Conservation (phyloP, 1,284 basidiomycete genomes). For the Bondarzewia mesenterica region DNA sequence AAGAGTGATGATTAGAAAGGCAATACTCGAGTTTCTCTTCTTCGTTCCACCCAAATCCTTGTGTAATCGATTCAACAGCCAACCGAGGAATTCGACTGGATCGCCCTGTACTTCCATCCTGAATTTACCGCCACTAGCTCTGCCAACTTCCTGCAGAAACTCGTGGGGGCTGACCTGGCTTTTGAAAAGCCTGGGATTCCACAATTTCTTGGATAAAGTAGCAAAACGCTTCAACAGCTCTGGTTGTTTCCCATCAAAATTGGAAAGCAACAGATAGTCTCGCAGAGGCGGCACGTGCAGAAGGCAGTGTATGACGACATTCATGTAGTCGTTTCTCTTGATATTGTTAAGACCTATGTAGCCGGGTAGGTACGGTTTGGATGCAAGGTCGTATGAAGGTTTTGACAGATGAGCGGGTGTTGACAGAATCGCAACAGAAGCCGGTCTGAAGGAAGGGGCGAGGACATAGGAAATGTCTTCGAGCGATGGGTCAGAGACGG, state of each 20-base stretch:
- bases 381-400: constrained; percentile 78
- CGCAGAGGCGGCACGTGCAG: constrained; percentile 88
- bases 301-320: constrained; percentile 91
- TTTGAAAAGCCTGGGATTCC: constrained; percentile 96
- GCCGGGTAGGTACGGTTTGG: constrained; percentile 83
- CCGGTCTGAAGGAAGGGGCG: constrained; percentile 70
- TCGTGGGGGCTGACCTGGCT: constrained; percentile 98
- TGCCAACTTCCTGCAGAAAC: constrained; percentile 92
- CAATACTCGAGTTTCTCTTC: constrained; percentile 75
- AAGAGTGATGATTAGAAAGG: not conserved
- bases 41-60: constrained; percentile 86
- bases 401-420: constrained; percentile 56
- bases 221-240: constrained; percentile 88
- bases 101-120: constrained; percentile 91
- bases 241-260: constrained; percentile 63
- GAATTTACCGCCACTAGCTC: constrained; percentile 84
- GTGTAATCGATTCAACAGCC: constrained; percentile 92
- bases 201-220: constrained; percentile 82
- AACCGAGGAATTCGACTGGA: constrained; percentile 93
- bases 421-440: constrained; percentile 43
- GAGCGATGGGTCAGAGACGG: constrained; percentile 89
- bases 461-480: constrained; percentile 93
- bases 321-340: constrained; percentile 95
- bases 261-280: constrained; percentile 77
- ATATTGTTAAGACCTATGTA: constrained; percentile 98